Evolutionary conservation across 2,329 filamentous ascomycete species (phyloP).

Genomic region (Sclerotinia nivalis): DNA sequence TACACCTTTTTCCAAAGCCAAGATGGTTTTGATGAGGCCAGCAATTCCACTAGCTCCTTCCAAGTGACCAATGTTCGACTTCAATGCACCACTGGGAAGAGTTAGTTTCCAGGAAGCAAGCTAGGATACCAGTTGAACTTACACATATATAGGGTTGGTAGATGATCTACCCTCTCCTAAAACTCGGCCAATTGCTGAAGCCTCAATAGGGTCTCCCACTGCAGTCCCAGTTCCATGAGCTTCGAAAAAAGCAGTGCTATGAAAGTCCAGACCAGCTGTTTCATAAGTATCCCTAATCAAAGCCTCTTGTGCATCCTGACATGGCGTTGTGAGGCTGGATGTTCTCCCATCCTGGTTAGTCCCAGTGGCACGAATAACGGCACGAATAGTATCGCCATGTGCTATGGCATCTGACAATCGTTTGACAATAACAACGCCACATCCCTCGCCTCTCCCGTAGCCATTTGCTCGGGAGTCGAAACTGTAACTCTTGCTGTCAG

Average conservation of each 20-base stretch:
- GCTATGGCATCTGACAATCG: conserved; percentile 56
- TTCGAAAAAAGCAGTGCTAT: conserved; percentile 19
- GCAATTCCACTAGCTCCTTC: conserved; percentile 27
- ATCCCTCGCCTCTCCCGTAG: conserved; percentile 63
- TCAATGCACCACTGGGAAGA: conserved; percentile 29
- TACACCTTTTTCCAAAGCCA: conserved; percentile 38
- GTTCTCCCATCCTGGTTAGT: conserved; percentile 60
- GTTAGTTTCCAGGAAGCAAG: not conserved
- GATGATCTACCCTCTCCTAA: conserved; percentile 21
- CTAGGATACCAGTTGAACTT: too few species aligned
- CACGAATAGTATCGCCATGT: conserved; percentile 58
- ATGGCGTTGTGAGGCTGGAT: conserved; percentile 55
- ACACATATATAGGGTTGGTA: not conserved
- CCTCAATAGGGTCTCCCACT: conserved; percentile 5
- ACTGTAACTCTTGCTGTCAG: conserved; percentile 47
- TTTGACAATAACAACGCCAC: conserved; percentile 59
- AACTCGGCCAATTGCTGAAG: not conserved
- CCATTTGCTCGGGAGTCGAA: conserved; percentile 61
- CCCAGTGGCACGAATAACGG: conserved; percentile 53
- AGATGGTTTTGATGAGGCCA: conserved; percentile 26
- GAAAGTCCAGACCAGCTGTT: conserved; percentile 10
- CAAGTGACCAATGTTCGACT: conserved; percentile 34
- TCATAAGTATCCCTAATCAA: conserved; percentile 24
- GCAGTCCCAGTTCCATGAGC: conserved; percentile 19
- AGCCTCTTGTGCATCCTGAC: conserved; percentile 44